Base-by-base conservation (phyloP, 2,329 filamentous ascomycete species). In the Colletotrichum godetiae region DNA sequence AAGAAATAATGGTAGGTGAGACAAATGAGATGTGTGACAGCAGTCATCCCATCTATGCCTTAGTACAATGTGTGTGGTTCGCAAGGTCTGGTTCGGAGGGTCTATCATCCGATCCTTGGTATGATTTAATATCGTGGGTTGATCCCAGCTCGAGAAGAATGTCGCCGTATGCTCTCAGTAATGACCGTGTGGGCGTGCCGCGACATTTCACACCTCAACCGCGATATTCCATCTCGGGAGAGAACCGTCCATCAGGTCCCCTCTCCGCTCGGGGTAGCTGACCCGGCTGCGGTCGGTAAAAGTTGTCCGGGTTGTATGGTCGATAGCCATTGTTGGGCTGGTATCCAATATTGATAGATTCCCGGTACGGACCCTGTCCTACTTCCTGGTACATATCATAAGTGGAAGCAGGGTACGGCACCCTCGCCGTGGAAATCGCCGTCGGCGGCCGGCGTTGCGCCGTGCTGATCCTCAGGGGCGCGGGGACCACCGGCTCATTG, bases 271-370 rank as follows among this genome's bases (percentile, higher is more conserved):
- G 53, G 7, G 74, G 74, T 6, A 75, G 24, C 2, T 68, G 67
- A 2, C 74, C 72, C 19, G 60, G 64, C 27, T 31, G 46, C 13
- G 67, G 37, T 15, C 46, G 65, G 22, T 68, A 72, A 12, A 68
- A 59, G 24, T 15, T 52, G 33, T 65, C 56, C 10, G 60, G 60
- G 27, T 56, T 70, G 13, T 73, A 65, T 8, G 71, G 71, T 24
- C 61, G 71, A 29, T 56, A 73, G 3, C 71, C 71, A 22, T 66
- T 66, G 46, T 70, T 73, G 5, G 71, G 71, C 27, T 66, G 71
- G 35, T 56, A 73, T 5, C 71, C 71, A 22, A 73, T 71, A 29
- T 61, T 66, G 55, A 73, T 73, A 3, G 71, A 73, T 24, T 73
- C 71, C 11, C 56, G 55, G 33, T 73, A 73, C 22, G 67, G 56